phyloP scores from a whole-genome alignment of 495 filamentous ascomycete genomes.

The Staphylotrichum tortipilum region DNA sequence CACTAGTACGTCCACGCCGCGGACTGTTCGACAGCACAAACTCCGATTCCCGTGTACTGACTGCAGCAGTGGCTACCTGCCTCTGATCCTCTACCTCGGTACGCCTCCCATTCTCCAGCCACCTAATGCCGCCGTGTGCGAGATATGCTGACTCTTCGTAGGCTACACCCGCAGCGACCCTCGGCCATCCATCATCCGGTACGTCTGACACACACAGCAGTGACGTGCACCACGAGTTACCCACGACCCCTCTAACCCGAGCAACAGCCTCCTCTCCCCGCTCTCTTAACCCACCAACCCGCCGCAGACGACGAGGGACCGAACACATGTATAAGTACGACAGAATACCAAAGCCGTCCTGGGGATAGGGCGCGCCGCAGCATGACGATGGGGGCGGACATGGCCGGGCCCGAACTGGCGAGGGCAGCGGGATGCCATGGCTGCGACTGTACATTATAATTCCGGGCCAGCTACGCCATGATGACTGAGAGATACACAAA shows the following conservation, averaged over 20 bases:
- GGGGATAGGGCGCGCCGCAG: neutral
- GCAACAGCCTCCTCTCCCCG: conserved; percentile 59
- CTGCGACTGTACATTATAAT: conserved; percentile 23
- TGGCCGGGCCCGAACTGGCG: neutral
- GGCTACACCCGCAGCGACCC: conserved; percentile 92
- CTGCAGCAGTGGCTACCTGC: conserved; percentile 74
- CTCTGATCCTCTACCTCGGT: conserved; percentile 96
- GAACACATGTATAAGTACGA: conserved; percentile 13
- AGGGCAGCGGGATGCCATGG: conserved; percentile 8
- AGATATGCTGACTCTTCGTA: conserved; percentile 31
- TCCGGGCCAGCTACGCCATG: conserved; percentile 8
- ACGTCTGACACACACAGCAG: conserved; percentile 24
- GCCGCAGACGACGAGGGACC: neutral
- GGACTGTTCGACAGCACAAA: too few relatives aligned
- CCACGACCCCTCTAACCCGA: conserved; percentile 3
- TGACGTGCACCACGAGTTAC: neutral
- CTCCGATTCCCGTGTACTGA: too few relatives aligned
- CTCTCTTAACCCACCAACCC: conserved; percentile 41
- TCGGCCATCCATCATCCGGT: conserved; percentile 89
- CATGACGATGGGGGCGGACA: neutral
- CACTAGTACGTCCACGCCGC: conserved; percentile 64
- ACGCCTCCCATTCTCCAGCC: conserved; percentile 30
- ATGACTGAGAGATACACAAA: conserved; percentile 1
- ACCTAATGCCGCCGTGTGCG: neutral
- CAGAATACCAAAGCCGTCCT: neutral